Base-by-base conservation (phyloP, 2,329 filamentous ascomycete genomes). In the Xenoacremonium recifei region DNA sequence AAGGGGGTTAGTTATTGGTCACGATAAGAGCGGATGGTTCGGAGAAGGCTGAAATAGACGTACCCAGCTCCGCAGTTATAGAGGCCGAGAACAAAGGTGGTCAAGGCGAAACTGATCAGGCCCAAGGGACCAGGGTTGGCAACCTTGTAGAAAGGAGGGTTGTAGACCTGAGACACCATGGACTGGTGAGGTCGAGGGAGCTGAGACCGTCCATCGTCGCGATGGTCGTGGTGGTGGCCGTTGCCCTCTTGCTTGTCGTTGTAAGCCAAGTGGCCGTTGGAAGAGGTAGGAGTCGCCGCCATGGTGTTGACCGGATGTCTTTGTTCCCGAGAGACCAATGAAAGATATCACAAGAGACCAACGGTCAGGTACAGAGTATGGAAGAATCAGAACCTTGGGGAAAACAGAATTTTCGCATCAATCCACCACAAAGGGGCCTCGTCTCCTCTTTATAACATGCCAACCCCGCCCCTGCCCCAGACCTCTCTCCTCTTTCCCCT, bases 71-170 rank as follows among this genome's bases (percentile, higher is more conserved):
- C 69, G 39, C 68, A 70, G 38, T 70, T 62, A 47, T 70, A 70
- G 2, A 76, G 55, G 19, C 71, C 72, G 25, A 85, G 70, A 12
- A 80, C 71, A 56, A 85, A 83, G 9, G 80, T 84, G 9, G 82
- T 84, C 49, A 82, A 58, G n/a, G 80, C 79, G 63, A 85, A 85
- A 65, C 77, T 79, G 37, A 78, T 74, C 35, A 82, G 70, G 42
- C 79, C 79, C 17, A 82, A 69, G 9, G 79, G 79, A 44, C 77
- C 77, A 35, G 79, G 79, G 60, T 82, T 82, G 59, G 71, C 79
- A 55, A 79, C 70, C 47, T 74, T 76, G 61, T 58, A 57, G 42
- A 63, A 59, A 2, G 51, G 49, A 37, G 63, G 62, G 34, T 65
- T 50, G 20, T 53, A 52, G 25, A 66, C 64, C 44, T 66, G 63